Evolutionary conservation across 805 yeast genomes (phyloP).

Genomic region (Nakazawaea molendinolei): DNA sequence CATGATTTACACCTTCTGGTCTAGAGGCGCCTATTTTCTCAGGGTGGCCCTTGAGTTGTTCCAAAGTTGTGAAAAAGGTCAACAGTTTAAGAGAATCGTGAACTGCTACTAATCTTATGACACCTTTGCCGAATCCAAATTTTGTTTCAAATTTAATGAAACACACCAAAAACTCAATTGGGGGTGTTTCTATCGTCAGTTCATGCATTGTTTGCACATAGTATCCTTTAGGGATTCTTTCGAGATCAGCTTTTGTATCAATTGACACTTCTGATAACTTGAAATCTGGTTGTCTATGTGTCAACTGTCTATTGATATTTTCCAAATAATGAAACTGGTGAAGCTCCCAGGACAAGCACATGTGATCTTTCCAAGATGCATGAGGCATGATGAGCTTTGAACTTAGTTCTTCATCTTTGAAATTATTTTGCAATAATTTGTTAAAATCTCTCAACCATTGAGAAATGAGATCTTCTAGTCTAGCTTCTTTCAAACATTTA

Average conservation of each 20-base stretch:
- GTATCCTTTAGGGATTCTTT: conserved; percentile 23
- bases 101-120: conserved; percentile 26
- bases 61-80: conserved; percentile 26
- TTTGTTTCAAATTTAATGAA: conserved; percentile 23
- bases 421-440: background rate
- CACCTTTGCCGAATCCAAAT: conserved; percentile 28
- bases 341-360: conserved; percentile 26
- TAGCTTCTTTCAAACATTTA: conserved; percentile 3
- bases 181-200: conserved; percentile 16
- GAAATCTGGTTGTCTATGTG: conserved; percentile 14
- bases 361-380: conserved; percentile 32
- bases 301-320: conserved; percentile 18
- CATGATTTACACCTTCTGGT: conserved; percentile 31
- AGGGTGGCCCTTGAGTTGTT: conserved; percentile 25
- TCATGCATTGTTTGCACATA: conserved; percentile 22
- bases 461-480: conserved; percentile 7
- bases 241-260: conserved; percentile 22
- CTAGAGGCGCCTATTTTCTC: conserved; percentile 27
- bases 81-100: conserved; percentile 13
- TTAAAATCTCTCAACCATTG: conserved; percentile 15
- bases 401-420: conserved; percentile 8
- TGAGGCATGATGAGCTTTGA: conserved; percentile 23
- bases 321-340: conserved; percentile 26
- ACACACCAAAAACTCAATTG: conserved; percentile 27
- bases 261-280: conserved; percentile 22